phyloP scores from a whole-genome alignment of 2,329 filamentous ascomycete genomes.

The Periglandula ipomoeae region DNA sequence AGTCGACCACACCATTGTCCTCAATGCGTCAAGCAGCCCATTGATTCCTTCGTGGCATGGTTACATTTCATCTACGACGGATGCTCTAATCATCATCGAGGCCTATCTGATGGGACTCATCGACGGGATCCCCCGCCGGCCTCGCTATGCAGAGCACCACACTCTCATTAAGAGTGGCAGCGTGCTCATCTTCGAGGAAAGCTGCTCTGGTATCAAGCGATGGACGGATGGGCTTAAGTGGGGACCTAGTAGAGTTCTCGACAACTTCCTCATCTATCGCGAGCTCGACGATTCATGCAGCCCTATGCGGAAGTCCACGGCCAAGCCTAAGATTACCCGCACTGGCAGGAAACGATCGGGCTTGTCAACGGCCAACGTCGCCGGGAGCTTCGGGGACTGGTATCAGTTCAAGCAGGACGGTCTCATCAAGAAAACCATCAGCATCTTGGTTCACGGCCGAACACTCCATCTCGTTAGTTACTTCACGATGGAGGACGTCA shows the following conservation, averaged over 20 bases:
- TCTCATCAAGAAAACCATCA: conserved; percentile 86
- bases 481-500: conserved; percentile 62
- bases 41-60: conserved; percentile 58
- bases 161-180: conserved; percentile 72
- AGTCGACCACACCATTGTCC: conserved; percentile 1
- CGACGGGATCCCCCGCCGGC: conserved; percentile 67
- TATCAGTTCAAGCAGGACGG: conserved; percentile 78
- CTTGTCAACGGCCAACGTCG: conserved; percentile 7
- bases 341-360: neutral
- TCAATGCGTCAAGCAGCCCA: conserved; percentile 12
- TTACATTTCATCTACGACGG: conserved; percentile 55
- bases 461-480: conserved; percentile 82
- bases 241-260: conserved; percentile 80
- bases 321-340: neutral
- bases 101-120: conserved; percentile 64
- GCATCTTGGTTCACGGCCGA: conserved; percentile 61
- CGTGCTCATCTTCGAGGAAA: conserved; percentile 85
- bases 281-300: conserved; percentile 47
- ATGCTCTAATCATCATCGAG: conserved; percentile 73
- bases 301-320: neutral
- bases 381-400: conserved; percentile 75
- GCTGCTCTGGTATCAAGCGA: conserved; percentile 79
- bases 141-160: conserved; percentile 71
- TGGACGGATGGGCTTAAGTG: conserved; percentile 88
- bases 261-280: conserved; percentile 76